Percentiles rank a stretch among this genome's conserved stretches.
These are phyloP conservation scores for Phytophthora megakarya DNA, from an alignment of 352 stramenopile species.

Conservation along the genomic window DNA sequence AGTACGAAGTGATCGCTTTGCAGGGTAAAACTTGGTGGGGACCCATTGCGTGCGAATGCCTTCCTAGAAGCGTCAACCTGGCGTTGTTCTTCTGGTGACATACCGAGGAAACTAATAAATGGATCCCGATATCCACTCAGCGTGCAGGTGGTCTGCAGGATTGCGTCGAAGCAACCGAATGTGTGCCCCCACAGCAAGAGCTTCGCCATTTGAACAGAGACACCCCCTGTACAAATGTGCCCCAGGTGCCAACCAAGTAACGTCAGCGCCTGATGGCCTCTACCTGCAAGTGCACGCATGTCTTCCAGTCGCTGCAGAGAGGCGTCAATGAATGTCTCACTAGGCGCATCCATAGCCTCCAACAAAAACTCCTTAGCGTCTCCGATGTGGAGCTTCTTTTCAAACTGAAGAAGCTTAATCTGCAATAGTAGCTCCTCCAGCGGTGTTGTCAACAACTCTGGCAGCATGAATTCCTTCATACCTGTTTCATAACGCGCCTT, in stretches of 20 bases:
- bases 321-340: constrained; percentile 88
- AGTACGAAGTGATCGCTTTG: constrained; percentile 80
- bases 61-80: constrained; percentile 65
- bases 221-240: constrained; percentile 68
- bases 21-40: constrained; percentile 38
- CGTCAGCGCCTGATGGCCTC: constrained; percentile 40
- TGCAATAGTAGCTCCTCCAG: constrained; percentile 79
- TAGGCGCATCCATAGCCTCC: constrained; percentile 93
- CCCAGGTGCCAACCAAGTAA: constrained; percentile 78
- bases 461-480: constrained; percentile 81
- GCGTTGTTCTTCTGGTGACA: constrained; percentile 59
- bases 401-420: constrained; percentile 77
- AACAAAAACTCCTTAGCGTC: constrained; percentile 88
- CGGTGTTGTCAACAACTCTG: constrained; percentile 72
- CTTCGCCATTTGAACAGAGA: constrained; percentile 74
- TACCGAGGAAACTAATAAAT: constrained; percentile 74
- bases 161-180: constrained; percentile 64
- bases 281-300: constrained; percentile 69
- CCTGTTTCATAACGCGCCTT: constrained; percentile 59
- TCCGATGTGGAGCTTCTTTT: constrained; percentile 74
- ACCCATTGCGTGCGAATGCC: constrained; percentile 50
- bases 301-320: constrained; percentile 88
- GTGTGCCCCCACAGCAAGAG: constrained; percentile 74
- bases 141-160: constrained; percentile 70
- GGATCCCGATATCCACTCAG: constrained; percentile 79